Base-by-base conservation (phyloP, 129 eudicot genomes). In the Centrapalus pauciflorus region DNA sequence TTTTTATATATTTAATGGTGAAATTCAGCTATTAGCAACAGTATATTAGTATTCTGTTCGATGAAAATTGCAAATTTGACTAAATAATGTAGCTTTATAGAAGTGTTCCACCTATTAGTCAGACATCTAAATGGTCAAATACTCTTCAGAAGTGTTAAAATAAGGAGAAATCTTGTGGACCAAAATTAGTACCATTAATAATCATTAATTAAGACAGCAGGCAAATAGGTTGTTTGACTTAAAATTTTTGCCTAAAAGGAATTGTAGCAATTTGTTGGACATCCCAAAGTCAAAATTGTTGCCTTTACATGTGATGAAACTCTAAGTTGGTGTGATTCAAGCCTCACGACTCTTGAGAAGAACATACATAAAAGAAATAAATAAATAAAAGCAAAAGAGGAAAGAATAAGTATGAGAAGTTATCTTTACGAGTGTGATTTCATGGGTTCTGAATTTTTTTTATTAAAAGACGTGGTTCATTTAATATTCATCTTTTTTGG, bases 241-340 rank as follows among this genome's bases (percentile, higher is more conserved):
- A 1, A 67, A 50, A 50, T 30, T 12, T 50, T 58, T 48, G 43
- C 37, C 40, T 27, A 57, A 40, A 56, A n/a, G 55, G 23, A 19
- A 69, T 38, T 24, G 1, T 56, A 24, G 65, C 58, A 57, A 43
- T 41, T 38, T 38, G 59, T 70, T 57, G 67, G 48, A 58, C 46
- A 57, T 70, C 55, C 34, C 48, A 11, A 21, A 24, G 7, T 58
- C 12, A 37, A 46, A 61, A 40, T 30, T 55, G 23, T 55, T 51
- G 35, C 19, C 43, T 13, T 58, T 41, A 3, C 41, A 40, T 7
- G 14, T 8, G 25, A 16, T 58, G 19, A 55, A 35, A 9, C 26
- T 46, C 14, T 38, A 61, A 20, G 25, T 37, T 61, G 66, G 52
- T 61, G 52, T 61, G 33, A 40, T 38, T 20, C 26, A 61, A 21